Evolutionary conservation across 2,329 filamentous ascomycete species (phyloP).

Genomic region (Neofusicoccum cordaticola): DNA sequence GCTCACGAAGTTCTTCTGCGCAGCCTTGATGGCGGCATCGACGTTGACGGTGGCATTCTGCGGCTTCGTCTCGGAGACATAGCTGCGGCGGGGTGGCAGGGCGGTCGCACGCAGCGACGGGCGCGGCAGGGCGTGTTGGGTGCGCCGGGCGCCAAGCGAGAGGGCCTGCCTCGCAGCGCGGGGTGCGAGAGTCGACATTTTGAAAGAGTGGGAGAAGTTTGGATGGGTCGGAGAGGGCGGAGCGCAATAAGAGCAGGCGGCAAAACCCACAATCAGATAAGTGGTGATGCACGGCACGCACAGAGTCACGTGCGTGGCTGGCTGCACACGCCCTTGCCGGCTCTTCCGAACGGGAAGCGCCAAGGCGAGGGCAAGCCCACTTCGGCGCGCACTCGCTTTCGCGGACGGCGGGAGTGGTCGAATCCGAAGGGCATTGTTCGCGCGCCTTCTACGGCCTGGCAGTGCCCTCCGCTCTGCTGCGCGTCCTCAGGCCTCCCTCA

Average conservation of each 20-base stretch:
- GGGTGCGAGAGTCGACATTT: constrained; percentile 55
- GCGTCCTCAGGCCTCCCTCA: neutral
- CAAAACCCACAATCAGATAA: constrained; percentile 15
- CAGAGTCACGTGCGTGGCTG: neutral
- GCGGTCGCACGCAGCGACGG: constrained; percentile 40
- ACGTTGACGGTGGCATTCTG: constrained; percentile 77
- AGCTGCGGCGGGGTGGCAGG: constrained; percentile 56
- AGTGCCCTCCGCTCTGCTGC: neutral
- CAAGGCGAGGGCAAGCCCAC: neutral
- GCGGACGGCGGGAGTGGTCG: too few species aligned
- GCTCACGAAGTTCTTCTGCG: constrained; percentile 73
- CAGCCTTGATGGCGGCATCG: constrained; percentile 80
- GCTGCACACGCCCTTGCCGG: neutral
- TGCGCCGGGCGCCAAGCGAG: constrained; percentile 53
- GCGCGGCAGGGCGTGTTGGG: constrained; percentile 38
- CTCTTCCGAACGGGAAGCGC: neutral
- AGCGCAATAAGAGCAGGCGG: constrained; percentile 15
- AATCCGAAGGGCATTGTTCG: neutral
- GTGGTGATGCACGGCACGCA: neutral
- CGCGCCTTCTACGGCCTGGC: neutral
- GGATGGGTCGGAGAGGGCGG: constrained; percentile 17
- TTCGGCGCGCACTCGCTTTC: too few species aligned
- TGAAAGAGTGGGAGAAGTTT: constrained; percentile 18
- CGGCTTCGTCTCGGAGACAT: constrained; percentile 80
- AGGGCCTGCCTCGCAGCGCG: constrained; percentile 73